These are phyloP conservation scores for Ziziphus jujuba DNA, from an alignment of 306 rosid species.

Conservation along the genomic window DNA sequence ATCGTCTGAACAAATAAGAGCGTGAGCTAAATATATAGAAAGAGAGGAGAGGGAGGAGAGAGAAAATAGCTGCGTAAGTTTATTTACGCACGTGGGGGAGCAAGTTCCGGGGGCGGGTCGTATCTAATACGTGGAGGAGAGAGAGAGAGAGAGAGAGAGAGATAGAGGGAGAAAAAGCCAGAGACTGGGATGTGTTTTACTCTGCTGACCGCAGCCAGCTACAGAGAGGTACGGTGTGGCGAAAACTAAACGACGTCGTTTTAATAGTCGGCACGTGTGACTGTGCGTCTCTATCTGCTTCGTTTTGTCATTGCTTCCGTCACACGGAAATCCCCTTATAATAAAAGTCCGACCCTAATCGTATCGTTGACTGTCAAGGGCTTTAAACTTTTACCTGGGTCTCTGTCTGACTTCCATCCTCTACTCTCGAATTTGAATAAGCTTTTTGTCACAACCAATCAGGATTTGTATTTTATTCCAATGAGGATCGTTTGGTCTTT, in stretches of 20 bases:
- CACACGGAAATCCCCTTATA: slow-evolving; percentile 21
- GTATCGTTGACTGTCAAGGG: slow-evolving; percentile 37
- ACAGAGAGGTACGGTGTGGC: neutral
- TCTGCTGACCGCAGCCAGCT: slow-evolving; percentile 22
- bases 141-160: too few relatives aligned
- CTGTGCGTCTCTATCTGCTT: slow-evolving; percentile 10
- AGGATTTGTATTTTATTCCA: neutral
- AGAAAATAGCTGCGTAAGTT: neutral
- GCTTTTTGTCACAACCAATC: neutral
- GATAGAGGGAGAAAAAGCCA: too few relatives aligned
- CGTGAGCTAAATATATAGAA: slow-evolving; percentile 20
- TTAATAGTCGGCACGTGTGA: neutral
- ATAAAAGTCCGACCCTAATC: slow-evolving; percentile 15
- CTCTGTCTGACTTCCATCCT: neutral
- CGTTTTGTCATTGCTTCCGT: slow-evolving; percentile 76
- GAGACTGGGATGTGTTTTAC: too few relatives aligned
- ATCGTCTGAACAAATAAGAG: slow-evolving; percentile 8
- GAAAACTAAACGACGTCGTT: neutral
- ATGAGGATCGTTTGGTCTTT: neutral
- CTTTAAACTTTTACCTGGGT: neutral
- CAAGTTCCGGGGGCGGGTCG: slow-evolving; percentile 10
- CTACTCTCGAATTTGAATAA: neutral
- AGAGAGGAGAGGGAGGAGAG: too few relatives aligned
- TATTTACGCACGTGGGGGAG: slow-evolving; percentile 38
- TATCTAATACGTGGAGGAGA: neutral